Evolutionary conservation across 805 yeast genomes (phyloP), one percentile per base, ranked within the genome.

Genomic region (Kregervanrija delftensis): DNA sequence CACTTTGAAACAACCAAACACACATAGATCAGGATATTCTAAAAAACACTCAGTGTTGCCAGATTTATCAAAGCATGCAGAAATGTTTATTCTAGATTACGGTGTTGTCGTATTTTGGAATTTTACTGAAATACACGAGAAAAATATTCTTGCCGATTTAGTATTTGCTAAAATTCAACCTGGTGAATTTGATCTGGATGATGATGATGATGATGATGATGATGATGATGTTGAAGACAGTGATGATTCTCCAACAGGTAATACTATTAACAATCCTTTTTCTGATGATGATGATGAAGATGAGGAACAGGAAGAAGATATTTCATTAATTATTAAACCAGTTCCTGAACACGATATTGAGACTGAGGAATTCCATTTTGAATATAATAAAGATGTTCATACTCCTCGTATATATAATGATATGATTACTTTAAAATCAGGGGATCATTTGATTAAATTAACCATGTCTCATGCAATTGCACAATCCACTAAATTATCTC

Each of bases 51-150:
- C 60, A 5, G 48, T 49, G 9, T 41, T 58, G n/a, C 66, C 72
- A 0, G 80, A 78, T 47, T 67, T 74, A 41, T 65, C 75, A 3
- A 77, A 77, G 50, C 86, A 82, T 59, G 91, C 96, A 0, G 98
- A 91, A 57, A 74, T 93, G 71, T 93, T 93, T 57, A 76, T 93
- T 11, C 80, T 91, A 60, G 81, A 79, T 43, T 93, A 93, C 60
- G 99, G 99, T 15, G 95, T 91, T 11, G 88, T 93, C n/a, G 97
- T 93, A 15, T 90, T 93, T 58, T 93, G 99, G 99, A 93, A 93
- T 58, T 89, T 93, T 55, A 80, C 91, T 2, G 96, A 89, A 59
- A 71, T 77, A 8, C 96, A 93, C 59, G 99, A 93, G 57, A 89
- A 89, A 67, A 93, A 91, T 56, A 79, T 93, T 14, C 72, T 93